Conservation (phyloP, 331 rosid genomes). For the Acacia pycnantha region DNA sequence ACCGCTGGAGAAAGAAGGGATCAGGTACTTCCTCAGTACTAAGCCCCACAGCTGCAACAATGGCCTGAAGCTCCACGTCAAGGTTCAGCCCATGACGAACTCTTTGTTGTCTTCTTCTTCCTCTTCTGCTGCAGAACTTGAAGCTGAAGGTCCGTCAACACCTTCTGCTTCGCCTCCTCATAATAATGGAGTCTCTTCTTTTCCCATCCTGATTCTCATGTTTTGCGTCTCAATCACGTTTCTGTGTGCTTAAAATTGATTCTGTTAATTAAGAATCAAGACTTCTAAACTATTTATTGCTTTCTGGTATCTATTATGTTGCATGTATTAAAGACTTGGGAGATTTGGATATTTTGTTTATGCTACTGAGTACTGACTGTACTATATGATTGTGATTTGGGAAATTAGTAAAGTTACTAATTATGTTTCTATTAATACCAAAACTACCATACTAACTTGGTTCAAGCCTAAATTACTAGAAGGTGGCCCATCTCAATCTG, state of each 20-base stretch:
- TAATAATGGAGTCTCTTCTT: constrained; percentile 1
- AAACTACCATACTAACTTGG: neutral
- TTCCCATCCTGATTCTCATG: constrained; percentile 17
- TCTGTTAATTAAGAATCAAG: neutral
- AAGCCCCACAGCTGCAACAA: constrained; percentile 50
- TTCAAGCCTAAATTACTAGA: neutral
- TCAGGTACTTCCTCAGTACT: constrained; percentile 68
- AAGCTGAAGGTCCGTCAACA: constrained; percentile 46
- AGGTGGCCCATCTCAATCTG: too few relatives aligned
- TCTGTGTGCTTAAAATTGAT: neutral
- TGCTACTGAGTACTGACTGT: neutral
- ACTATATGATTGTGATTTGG: neutral
- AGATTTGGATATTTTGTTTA: neutral
- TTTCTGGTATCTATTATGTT: neutral
- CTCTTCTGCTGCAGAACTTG: neutral
- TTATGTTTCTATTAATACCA: neutral
- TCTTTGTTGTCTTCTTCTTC: neutral
- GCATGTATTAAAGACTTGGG: neutral
- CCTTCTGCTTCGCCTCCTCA: constrained; percentile 51
- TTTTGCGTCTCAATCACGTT: constrained; percentile 7
- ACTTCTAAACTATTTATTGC: neutral
- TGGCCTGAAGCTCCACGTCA: constrained; percentile 64
- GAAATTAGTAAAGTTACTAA: neutral
- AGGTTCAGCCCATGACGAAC: constrained; percentile 44
- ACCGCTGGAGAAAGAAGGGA: constrained; percentile 59